Conservation (phyloP, 192 early-diverging fungal species). For the Rhizoclosmatium sp. region DNA sequence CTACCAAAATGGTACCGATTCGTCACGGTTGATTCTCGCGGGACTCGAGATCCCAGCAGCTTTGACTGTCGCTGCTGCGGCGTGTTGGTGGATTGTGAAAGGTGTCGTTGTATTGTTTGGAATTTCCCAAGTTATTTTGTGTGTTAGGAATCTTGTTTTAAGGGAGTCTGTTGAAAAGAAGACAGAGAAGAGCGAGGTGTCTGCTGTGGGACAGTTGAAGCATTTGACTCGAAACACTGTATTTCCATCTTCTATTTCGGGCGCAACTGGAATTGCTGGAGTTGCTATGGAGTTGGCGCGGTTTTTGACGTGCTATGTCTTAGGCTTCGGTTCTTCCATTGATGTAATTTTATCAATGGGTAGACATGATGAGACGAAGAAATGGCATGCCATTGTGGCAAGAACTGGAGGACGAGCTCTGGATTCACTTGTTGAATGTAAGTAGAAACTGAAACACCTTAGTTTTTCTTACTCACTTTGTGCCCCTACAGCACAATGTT, state of each 20-base stretch:
- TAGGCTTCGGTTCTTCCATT: slow-evolving; percentile 3
- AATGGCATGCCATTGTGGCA: slow-evolving; percentile 27
- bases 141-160: too few relatives aligned
- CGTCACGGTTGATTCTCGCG: neutral
- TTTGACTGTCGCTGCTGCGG: slow-evolving; percentile 4
- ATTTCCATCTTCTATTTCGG: slow-evolving; percentile 8
- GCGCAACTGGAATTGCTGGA: neutral
- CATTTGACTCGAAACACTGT: neutral
- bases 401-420: neutral
- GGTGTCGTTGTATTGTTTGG: slow-evolving; percentile 2
- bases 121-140: slow-evolving; percentile 6
- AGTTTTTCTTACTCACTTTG: neutral
- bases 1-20: neutral
- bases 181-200: neutral
- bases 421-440: slow-evolving; percentile 8
- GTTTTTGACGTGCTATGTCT: slow-evolving; percentile 11
- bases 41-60: neutral
- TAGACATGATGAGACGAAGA: neutral
- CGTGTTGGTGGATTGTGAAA: slow-evolving; percentile 27
- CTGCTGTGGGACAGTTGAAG: neutral
- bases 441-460: neutral
- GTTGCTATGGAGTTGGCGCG: neutral
- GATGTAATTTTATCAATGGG: neutral
- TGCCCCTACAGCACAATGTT: neutral
- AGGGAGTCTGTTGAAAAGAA: neutral